Conservation (phyloP, 2,329 filamentous ascomycete genomes). For the Plenodomus lindquistii region DNA sequence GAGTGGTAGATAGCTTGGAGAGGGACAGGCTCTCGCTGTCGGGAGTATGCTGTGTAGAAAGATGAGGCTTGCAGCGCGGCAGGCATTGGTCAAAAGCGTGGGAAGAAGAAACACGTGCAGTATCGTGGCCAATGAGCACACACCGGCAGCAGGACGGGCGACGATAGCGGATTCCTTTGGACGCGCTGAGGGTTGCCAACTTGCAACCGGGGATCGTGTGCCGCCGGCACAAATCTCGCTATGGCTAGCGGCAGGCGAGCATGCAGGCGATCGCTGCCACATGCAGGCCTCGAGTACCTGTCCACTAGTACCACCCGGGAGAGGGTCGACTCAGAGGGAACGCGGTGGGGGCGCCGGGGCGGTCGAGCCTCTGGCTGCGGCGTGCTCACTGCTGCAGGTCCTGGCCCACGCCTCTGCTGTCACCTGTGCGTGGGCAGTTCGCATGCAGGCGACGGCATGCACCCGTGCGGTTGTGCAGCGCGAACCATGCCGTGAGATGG, state of each 20-base stretch:
- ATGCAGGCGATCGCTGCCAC: constrained; percentile 17
- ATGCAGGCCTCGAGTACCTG: constrained; percentile 14
- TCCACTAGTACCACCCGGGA: constrained; percentile 18
- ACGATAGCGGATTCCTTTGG: constrained; percentile 12
- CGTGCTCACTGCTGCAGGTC: constrained; percentile 14
- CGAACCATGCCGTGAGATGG: not conserved
- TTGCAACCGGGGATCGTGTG: constrained; percentile 28
- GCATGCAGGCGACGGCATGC: constrained; percentile 24
- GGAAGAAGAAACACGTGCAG: not conserved
- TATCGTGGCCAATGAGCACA: constrained; percentile 17
- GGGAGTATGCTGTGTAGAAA: no score
- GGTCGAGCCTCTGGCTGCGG: constrained; percentile 17
- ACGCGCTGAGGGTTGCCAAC: constrained; percentile 21
- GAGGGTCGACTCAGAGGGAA: constrained; percentile 4
- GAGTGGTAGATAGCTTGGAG: no score
- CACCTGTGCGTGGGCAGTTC: constrained; percentile 27
- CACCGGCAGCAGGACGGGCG: constrained; percentile 10
- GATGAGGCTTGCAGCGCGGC: constrained; percentile 17
- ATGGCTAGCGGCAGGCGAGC: constrained; percentile 8
- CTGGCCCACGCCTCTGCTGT: constrained; percentile 19
- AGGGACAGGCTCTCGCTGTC: no score
- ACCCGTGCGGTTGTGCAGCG: not conserved
- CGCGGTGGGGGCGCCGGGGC: constrained; percentile 4
- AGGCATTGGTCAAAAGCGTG: constrained; percentile 7
- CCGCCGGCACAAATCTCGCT: constrained; percentile 17